Evolutionary conservation across 2,329 filamentous ascomycete genomes (phyloP), one percentile per base, ranked within the genome.

Genomic region (Pestalotiopsis sp.): DNA sequence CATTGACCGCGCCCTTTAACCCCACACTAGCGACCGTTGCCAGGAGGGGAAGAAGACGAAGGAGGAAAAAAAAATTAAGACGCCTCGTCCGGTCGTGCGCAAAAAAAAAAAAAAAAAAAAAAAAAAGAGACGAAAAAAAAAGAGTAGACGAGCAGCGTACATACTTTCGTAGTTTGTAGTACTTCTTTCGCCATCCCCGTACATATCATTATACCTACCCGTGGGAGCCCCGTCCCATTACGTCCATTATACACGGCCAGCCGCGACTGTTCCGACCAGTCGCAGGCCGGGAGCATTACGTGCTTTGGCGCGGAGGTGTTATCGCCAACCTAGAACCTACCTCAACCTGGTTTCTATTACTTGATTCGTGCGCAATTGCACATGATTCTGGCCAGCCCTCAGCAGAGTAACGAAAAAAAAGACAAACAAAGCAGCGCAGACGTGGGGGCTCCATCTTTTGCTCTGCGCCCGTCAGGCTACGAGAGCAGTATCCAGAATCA

Each of bases 1-100:
- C 31, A 36, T 7, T 36, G 31, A 36, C 31, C 58, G 49, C 59
- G 36, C 65, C 68, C 70, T 68, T 36, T 67, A 61, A 57, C 64
- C 72, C 69, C 70, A 68, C 63, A 64, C 70, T 65, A 70, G 68
- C 68, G 69, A 69, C 27, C 40, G 20, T 27, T 59, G 57, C 25
- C 64, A 60, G 66, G 67, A 68, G 65, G 40, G 27, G 66, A 68
- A 69, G 60, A 52, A 45, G 12, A 45, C 13, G 41, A 17, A 13
- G 41, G 41, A 45, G 41, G 13, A 31, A 27, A 66, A 68, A 57
- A 60, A 67, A 40, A n/a, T 38, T 36, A 27, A 27, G 6, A 9
- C 57, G 25, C 12, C 4, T 20, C 56, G 56, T 31, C 56, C 20
- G 49, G 13, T 20, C 14, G 20, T 56, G 14, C 20, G 49, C 14